Conservation (phyloP, 1,284 basidiomycete species). For the Butyriboletus appendiculatus region DNA sequence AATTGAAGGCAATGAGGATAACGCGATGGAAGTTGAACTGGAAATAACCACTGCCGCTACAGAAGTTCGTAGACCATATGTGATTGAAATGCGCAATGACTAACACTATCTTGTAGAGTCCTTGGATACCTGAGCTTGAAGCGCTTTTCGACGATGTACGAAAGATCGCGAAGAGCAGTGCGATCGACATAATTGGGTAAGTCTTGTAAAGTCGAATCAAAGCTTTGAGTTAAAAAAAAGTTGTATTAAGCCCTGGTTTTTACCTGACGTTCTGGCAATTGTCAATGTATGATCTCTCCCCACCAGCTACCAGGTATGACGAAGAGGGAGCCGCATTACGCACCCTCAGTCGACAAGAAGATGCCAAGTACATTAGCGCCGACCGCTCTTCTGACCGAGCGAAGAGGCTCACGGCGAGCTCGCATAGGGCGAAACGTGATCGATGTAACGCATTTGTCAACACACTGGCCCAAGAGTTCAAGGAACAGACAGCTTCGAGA, state of each 20-base stretch:
- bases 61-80: constrained; percentile 22
- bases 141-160: constrained; percentile 71
- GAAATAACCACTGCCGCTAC: constrained; percentile 14
- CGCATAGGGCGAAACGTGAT: constrained; percentile 62
- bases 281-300: constrained; percentile 82
- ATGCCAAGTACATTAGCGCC: constrained; percentile 54
- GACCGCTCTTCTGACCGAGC: constrained; percentile 66
- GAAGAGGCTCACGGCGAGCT: constrained; percentile 52
- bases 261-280: constrained; percentile 96
- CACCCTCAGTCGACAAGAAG: constrained; percentile 61
- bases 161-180: constrained; percentile 64
- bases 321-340: constrained; percentile 64
- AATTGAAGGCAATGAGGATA: constrained; percentile 47
- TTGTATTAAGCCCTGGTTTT: constrained; percentile 70
- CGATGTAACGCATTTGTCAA: constrained; percentile 59
- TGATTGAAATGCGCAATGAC: constrained; percentile 12
- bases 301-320: constrained; percentile 68
- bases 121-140: constrained; percentile 75
- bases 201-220: constrained; percentile 23
- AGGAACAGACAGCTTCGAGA: constrained; percentile 72
- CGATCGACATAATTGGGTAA: constrained; percentile 72
- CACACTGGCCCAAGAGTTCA: constrained; percentile 66
- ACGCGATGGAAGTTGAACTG: constrained; percentile 51
- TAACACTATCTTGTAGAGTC: constrained; percentile 45
- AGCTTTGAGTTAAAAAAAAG: constrained; percentile 4